Percentiles rank a stretch among this genome's conserved stretches.
These are phyloP conservation scores for Tetraselmis chui DNA, from an alignment of 139 green algal genomes.

Conservation along the genomic window DNA sequence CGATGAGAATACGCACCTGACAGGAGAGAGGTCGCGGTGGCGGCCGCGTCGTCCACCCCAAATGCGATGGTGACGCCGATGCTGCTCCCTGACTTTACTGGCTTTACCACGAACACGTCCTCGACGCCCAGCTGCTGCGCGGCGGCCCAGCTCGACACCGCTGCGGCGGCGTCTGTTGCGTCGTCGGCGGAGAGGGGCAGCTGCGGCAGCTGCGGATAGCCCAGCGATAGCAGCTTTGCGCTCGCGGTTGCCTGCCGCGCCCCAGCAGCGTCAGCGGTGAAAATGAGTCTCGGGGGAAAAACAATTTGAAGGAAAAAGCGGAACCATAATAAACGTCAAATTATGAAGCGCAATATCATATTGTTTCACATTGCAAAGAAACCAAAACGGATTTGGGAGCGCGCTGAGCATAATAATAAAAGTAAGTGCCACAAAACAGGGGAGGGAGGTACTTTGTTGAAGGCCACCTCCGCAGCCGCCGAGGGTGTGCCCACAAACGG, in stretches of 20 bases:
- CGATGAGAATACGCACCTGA: no score
- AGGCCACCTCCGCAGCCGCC: constrained; percentile 7
- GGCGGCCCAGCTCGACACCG: not conserved
- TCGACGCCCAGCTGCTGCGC: not conserved
- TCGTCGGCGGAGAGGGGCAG: not conserved
- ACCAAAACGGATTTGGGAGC: no score
- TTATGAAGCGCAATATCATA: no score
- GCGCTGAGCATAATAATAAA: no score
- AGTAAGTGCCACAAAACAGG: no score
- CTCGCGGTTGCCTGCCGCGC: not conserved
- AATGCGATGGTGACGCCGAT: constrained; percentile 26
- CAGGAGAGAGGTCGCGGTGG: not conserved
- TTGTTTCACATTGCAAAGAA: no score
- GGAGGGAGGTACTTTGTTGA: constrained; percentile 30
- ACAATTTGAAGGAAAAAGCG: no score
- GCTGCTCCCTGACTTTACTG: constrained; percentile 22
- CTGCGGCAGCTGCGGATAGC: not conserved
- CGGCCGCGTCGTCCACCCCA: constrained; percentile 12
- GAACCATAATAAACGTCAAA: no score
- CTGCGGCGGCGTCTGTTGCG: not conserved
- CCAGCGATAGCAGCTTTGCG: not conserved
- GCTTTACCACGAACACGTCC: constrained; percentile 28
- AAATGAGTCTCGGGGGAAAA: no score
- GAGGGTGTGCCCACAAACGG: constrained; percentile 33
- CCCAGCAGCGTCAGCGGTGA: no score